Base-by-base conservation (phyloP, 1,139 yeast species). In the Sugiyamaella castrensis region DNA sequence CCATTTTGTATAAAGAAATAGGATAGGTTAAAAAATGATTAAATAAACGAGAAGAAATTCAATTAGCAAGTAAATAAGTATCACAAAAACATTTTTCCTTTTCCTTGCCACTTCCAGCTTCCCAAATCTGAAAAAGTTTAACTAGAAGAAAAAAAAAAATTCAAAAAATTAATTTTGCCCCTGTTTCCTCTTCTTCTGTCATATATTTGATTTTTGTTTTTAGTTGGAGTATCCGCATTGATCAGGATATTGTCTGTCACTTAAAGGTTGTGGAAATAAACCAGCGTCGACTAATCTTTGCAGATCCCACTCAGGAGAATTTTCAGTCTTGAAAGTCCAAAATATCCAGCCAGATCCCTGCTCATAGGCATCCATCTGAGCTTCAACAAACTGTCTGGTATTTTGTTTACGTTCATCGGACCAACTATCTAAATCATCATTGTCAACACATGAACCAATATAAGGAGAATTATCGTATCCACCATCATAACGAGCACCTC, bases 281-380 rank as follows among this genome's bases (percentile, higher is more conserved):
- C 81, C 86, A 51, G 74, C 65, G 34, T 69, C 71, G 19, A 77
- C 71, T 60, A 89, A 76, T 54, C 74, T 72, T 52, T 74, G 72
- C 67, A 86, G 74, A 70, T 87, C 95, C 98, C 98, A 92, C 66
- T 91, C 98, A 46, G 84, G 67, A 15, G 94, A 80, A 59, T 71
- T 68, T 67, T 92, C 98, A 29, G 95, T 85, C 73, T 88, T 91
- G 81, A 86, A 89, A 33, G 67, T 83, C 82, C 98, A 92, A 74
- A 84, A 87, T 53, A 89, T 75, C 89, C 95, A 89, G 12, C 97
- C 97, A 51, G 76, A 76, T 41, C 80, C 76, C 59, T 75, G 75
- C 59, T 83, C 88, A 62, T 76, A 88, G 2, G 94, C 85, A 62
- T 87, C 96, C 58, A 92, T 70, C 72, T 92, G 98, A 29, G 96